These are phyloP conservation scores for Cydonia oblonga DNA, from an alignment of 331 rosid species.

Conservation along the genomic window DNA sequence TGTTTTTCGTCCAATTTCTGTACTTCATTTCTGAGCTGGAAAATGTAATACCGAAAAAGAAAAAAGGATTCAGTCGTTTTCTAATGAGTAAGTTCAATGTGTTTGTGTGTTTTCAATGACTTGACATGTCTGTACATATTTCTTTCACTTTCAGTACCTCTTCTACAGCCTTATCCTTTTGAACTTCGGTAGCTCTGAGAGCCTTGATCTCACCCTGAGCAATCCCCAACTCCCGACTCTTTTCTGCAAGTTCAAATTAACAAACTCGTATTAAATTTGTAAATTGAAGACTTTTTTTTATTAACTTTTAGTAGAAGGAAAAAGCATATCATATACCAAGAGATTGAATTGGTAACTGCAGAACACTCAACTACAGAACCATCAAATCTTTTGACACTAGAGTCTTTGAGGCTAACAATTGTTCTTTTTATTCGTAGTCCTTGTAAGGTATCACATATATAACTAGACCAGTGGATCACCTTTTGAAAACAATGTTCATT, in stretches of 20 bases:
- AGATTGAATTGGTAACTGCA: no score
- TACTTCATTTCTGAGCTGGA: slow-evolving; percentile 55
- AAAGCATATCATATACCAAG: background rate
- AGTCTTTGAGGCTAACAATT: background rate
- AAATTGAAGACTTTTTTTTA: background rate
- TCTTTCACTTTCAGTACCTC: slow-evolving; percentile 38
- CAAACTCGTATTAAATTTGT: background rate
- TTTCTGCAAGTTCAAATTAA: slow-evolving; percentile 33
- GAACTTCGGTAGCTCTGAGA: slow-evolving; percentile 53
- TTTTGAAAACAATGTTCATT: no score
- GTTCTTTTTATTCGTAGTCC: background rate
- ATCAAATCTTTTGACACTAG: background rate
- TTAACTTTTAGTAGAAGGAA: background rate
- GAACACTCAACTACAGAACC: background rate
- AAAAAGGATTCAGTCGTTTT: background rate
- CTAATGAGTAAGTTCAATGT: background rate
- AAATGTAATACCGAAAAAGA: background rate
- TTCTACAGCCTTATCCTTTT: slow-evolving; percentile 71
- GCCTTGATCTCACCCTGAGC: slow-evolving; percentile 69
- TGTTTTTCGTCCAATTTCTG: slow-evolving; percentile 45
- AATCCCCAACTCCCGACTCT: slow-evolving; percentile 38
- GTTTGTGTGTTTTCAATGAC: no score
- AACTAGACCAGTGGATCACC: background rate
- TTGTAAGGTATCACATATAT: background rate
- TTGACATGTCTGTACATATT: background rate